phyloP scores from a whole-genome alignment of 2,329 filamentous ascomycete genomes.

The Pseudocercospora pini-densiflorae region DNA sequence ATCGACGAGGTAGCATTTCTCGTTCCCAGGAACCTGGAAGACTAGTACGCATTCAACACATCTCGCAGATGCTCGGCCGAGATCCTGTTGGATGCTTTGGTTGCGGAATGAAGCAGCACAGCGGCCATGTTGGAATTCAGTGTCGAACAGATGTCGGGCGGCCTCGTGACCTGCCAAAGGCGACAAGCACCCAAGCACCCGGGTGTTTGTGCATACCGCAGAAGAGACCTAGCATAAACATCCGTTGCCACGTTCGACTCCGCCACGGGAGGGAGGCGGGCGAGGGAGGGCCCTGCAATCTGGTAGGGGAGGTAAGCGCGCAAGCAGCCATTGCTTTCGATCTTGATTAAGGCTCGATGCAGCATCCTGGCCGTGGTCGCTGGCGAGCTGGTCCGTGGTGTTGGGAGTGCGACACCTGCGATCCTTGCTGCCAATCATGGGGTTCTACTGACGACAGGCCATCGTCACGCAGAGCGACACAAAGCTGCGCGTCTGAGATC shows the following conservation, averaged over 20 bases:
- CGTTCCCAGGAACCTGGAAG: constrained; percentile 25
- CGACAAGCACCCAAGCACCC: background rate
- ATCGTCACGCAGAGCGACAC: constrained; percentile 24
- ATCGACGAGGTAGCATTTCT: constrained; percentile 28
- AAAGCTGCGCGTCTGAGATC: constrained; percentile 17
- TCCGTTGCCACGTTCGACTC: constrained; percentile 24
- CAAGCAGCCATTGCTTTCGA: constrained; percentile 23
- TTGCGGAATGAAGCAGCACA: constrained; percentile 23
- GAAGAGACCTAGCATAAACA: constrained; percentile 9
- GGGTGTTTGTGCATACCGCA: constrained; percentile 1
- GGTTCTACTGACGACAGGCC: constrained; percentile 14
- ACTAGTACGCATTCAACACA: constrained; percentile 27
- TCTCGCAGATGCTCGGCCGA: constrained; percentile 34
- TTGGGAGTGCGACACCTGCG: constrained; percentile 24
- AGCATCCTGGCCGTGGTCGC: constrained; percentile 18
- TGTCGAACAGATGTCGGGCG: constrained; percentile 10
- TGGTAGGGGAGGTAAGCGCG: constrained; percentile 10
- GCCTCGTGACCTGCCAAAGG: constrained; percentile 17
- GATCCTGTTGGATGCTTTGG: constrained; percentile 26
- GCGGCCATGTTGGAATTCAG: constrained; percentile 22
- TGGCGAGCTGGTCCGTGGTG: constrained; percentile 21
- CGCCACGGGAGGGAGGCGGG: constrained; percentile 11
- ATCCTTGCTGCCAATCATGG: constrained; percentile 28
- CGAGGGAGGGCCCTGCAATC: background rate
- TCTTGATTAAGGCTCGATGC: constrained; percentile 24